Conservation (phyloP, 352 stramenopile genomes). For the Phytophthora sojae region DNA sequence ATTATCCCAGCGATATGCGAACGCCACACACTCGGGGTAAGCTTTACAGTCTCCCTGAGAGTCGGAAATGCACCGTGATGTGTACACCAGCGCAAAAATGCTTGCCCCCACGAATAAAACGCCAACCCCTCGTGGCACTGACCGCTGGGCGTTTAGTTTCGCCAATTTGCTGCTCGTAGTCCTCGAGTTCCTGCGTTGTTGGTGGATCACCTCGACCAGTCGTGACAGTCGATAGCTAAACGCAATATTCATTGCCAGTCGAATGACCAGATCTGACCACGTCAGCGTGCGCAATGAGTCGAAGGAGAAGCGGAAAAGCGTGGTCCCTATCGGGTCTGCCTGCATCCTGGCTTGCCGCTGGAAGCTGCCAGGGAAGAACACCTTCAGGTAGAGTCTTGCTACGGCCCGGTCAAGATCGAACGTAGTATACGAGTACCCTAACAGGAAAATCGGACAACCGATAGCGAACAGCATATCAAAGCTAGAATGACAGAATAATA, state of each 20-base stretch:
- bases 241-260: conserved; percentile 29
- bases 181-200: conserved; percentile 1
- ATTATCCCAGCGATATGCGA: conserved; percentile 18
- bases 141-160: not conserved
- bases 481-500: not conserved
- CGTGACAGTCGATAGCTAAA: conserved; percentile 30
- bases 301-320: conserved; percentile 31
- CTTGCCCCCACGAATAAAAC: conserved; percentile 8
- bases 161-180: conserved; percentile 1
- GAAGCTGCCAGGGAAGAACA: conserved; percentile 19
- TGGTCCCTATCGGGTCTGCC: conserved; percentile 16
- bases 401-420: conserved; percentile 29
- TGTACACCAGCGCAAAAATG: conserved; percentile 13
- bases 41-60: conserved; percentile 9
- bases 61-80: conserved; percentile 7
- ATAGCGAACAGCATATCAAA: conserved; percentile 40
- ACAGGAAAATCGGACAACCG: conserved; percentile 21
- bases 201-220: conserved; percentile 26
- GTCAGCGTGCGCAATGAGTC: conserved; percentile 29
- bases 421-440: conserved; percentile 23
- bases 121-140: conserved; percentile 8
- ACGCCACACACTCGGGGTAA: conserved; percentile 21
- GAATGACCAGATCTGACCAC: conserved; percentile 13
- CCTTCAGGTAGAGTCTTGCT: conserved; percentile 19
- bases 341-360: conserved; percentile 20